Evolutionary conservation across 2,329 filamentous ascomycete species (phyloP).

Genomic region (Madurella mycetomatis): DNA sequence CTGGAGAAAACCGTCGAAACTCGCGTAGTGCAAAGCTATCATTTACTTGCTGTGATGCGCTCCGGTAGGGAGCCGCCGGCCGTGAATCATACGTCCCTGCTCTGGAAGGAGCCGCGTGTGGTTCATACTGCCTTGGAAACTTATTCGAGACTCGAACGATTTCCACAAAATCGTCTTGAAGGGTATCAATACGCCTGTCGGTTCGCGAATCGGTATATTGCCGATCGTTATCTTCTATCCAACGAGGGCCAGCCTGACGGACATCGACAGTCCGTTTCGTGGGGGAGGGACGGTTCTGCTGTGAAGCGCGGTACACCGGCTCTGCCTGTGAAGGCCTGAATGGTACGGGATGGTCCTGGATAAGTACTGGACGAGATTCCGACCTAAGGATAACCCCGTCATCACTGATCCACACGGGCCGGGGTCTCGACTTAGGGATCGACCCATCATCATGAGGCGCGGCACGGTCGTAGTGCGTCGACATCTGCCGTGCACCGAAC

Average conservation of each 20-base stretch:
- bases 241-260: neutral
- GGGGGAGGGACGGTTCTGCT: slow-evolving; percentile 5
- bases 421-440: slow-evolving; percentile 12
- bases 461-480: slow-evolving; percentile 6
- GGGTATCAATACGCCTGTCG: slow-evolving; percentile 10
- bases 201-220: slow-evolving; percentile 3
- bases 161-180: slow-evolving; percentile 15
- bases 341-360: slow-evolving; percentile 9
- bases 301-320: neutral
- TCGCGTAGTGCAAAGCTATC: slow-evolving; percentile 1
- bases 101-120: slow-evolving; percentile 5
- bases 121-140: slow-evolving; percentile 24
- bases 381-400: slow-evolving; percentile 18
- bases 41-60: neutral
- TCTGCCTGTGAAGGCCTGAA: slow-evolving; percentile 3
- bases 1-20: neutral
- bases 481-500: neutral
- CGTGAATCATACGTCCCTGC: slow-evolving; percentile 5
- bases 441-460: slow-evolving; percentile 2
- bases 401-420: slow-evolving; percentile 19
- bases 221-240: slow-evolving; percentile 5
- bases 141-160: slow-evolving; percentile 25
- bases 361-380: slow-evolving; percentile 16
- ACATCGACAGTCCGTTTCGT: neutral
- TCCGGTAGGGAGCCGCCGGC: neutral